Evolutionary conservation across 129 eudicot species (phyloP).

Genomic region (Lactuca saligna): DNA sequence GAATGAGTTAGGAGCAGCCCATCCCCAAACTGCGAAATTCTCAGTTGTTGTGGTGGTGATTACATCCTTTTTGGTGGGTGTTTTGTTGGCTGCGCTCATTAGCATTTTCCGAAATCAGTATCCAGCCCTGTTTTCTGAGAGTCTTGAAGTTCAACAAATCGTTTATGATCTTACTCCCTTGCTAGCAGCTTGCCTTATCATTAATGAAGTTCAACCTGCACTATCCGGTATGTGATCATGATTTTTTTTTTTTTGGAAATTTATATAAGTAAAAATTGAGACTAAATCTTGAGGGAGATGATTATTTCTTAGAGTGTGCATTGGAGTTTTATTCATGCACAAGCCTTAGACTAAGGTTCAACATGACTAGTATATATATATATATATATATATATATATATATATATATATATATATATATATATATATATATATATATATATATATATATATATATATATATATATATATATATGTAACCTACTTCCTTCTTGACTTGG

Average conservation of each 20-base stretch:
- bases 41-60: slow-evolving; percentile 39
- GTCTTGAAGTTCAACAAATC: slow-evolving; percentile 29
- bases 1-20: slow-evolving; percentile 53
- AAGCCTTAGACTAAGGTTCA: too few species aligned
- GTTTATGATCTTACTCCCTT: slow-evolving; percentile 48
- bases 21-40: slow-evolving; percentile 52
- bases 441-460: too few species aligned
- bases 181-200: slow-evolving; percentile 34
- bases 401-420: too few species aligned
- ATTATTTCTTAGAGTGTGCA: too few species aligned
- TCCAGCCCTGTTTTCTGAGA: slow-evolving; percentile 40
- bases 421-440: too few species aligned
- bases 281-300: not conserved
- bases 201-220: slow-evolving; percentile 45
- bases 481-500: too few species aligned
- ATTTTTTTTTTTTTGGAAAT: not conserved
- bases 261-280: not conserved
- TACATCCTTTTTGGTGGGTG: slow-evolving; percentile 30
- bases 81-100: slow-evolving; percentile 26
- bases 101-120: slow-evolving; percentile 29
- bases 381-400: too few species aligned
- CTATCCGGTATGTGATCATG: slow-evolving; percentile 35
- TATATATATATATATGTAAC: too few species aligned
- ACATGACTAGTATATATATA: too few species aligned
- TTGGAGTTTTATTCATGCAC: too few species aligned